Evolutionary conservation across 2,329 filamentous ascomycete species (phyloP).

Genomic region (Penicillium sp.): DNA sequence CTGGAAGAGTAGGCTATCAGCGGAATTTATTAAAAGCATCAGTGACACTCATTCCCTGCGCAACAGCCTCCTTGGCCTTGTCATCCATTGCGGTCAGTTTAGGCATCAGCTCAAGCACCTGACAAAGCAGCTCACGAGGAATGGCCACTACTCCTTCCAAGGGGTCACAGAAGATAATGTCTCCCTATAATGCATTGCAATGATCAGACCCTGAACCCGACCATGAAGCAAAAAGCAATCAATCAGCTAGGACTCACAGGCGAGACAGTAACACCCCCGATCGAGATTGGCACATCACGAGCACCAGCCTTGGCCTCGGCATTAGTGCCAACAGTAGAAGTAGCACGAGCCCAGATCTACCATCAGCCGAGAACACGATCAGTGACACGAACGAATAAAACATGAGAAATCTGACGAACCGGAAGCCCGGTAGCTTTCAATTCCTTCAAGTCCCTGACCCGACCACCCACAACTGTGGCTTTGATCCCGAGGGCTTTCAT

Average conservation of each 20-base stretch:
- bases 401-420: conserved; percentile 30
- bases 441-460: conserved; percentile 58
- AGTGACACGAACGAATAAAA: conserved; percentile 1
- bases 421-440: conserved; percentile 49
- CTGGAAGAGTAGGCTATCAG: neutral
- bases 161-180: conserved; percentile 62
- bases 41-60: conserved; percentile 52
- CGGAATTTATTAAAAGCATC: conserved; percentile 58
- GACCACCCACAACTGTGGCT: conserved; percentile 59
- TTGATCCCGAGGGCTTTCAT: conserved; percentile 55
- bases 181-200: conserved; percentile 39
- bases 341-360: conserved; percentile 38
- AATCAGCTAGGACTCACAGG: conserved; percentile 28
- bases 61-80: conserved; percentile 57
- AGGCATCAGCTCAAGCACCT: conserved; percentile 55
- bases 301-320: conserved; percentile 38
- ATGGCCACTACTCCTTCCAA: conserved; percentile 63
- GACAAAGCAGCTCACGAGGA: conserved; percentile 51
- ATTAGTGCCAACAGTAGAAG: conserved; percentile 39
- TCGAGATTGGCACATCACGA: conserved; percentile 34
- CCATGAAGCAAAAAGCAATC: neutral
- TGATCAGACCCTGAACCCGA: neutral
- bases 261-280: conserved; percentile 35
- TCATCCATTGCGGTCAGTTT: conserved; percentile 47
- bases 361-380: neutral